Conservation (phyloP, 83 land plant genomes). For the Thuja plicata region DNA sequence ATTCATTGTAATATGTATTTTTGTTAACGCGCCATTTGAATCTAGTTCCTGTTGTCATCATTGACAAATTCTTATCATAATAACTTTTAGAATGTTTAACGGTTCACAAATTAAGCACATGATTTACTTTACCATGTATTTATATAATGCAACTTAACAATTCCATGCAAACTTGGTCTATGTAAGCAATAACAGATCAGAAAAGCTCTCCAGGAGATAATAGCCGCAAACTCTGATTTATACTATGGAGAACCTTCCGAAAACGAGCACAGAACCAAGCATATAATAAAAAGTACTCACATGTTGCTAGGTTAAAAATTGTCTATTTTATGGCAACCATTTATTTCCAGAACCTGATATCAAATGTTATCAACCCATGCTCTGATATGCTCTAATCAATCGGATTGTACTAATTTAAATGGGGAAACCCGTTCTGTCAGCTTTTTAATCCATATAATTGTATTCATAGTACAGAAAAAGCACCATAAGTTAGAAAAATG, state of each 20-base stretch:
- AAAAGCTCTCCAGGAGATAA: not conserved
- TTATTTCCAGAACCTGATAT: not conserved
- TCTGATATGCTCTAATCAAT: not conserved
- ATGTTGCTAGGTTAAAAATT: not conserved
- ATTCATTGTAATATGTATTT: no score
- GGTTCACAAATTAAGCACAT: no score
- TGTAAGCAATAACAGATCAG: not conserved
- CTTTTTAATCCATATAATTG: not conserved
- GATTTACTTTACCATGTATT: no score
- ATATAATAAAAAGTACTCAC: not conserved
- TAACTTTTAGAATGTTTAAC: no score
- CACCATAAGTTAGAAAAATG: not conserved
- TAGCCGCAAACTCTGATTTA: not conserved
- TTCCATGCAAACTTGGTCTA: no score
- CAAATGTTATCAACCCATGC: not conserved
- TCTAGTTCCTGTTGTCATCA: no score
- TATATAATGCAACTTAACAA: no score
- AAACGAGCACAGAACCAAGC: not conserved
- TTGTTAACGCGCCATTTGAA: no score
- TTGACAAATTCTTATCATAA: no score
- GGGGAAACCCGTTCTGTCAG: not conserved
- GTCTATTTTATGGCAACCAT: not conserved
- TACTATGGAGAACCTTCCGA: not conserved
- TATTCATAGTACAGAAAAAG: not conserved
- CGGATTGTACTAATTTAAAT: not conserved